These are phyloP conservation scores for Saturnispora sekii DNA, from an alignment of 805 yeast species.

Conservation along the genomic window DNA sequence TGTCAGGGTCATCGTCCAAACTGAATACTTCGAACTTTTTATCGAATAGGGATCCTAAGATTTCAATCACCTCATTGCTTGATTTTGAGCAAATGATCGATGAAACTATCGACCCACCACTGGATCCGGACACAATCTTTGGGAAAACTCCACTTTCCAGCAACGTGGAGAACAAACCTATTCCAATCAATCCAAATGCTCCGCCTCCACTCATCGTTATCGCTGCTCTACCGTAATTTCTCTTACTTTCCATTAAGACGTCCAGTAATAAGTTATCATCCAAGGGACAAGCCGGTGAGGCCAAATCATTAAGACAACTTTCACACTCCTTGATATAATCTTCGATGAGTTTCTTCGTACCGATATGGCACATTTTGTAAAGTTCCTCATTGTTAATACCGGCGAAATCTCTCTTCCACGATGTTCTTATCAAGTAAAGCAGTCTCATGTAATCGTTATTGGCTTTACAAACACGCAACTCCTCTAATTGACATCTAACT, in stretches of 20 bases:
- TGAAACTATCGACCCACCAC: constrained; percentile 94
- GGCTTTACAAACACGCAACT: constrained; percentile 50
- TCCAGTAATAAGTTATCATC: constrained; percentile 67
- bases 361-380: constrained; percentile 70
- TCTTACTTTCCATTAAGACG: constrained; percentile 77
- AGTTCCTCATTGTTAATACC: constrained; percentile 76
- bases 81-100: constrained; percentile 75
- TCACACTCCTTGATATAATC: constrained; percentile 77
- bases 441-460: constrained; percentile 49
- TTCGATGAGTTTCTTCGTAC: constrained; percentile 78
- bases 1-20: constrained; percentile 40
- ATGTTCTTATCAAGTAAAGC: constrained; percentile 69
- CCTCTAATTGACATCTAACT: constrained; percentile 41
- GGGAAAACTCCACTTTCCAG: constrained; percentile 72
- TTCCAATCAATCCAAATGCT: constrained; percentile 84
- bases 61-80: constrained; percentile 52
- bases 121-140: constrained; percentile 81
- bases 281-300: constrained; percentile 31
- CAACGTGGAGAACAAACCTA: constrained; percentile 80
- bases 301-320: constrained; percentile 31
- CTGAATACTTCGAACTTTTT: constrained; percentile 44
- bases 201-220: constrained; percentile 94
- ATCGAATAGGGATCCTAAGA: constrained; percentile 54
- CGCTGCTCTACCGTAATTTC: constrained; percentile 91
- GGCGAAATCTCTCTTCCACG: constrained; percentile 78